These are phyloP conservation scores for Cladobotryum mycophilum DNA, from an alignment of 2,329 filamentous ascomycete genomes.

Conservation along the genomic window DNA sequence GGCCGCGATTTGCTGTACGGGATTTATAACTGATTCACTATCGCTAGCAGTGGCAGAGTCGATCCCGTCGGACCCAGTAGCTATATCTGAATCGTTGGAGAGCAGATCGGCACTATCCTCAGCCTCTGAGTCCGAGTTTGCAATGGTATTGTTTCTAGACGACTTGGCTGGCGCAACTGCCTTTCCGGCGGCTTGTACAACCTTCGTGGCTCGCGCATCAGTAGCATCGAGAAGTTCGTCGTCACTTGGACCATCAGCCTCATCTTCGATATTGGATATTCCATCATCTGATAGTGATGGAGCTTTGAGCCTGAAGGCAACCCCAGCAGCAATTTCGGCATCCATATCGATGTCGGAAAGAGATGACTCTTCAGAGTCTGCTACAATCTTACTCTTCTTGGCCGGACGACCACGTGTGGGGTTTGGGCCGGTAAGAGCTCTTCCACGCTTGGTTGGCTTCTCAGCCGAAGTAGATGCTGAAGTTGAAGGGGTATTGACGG, in stretches of 20 bases:
- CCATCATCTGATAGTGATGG: conserved; percentile 6
- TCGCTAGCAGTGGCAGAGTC: conserved; percentile 18
- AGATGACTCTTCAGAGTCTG: conserved; percentile 23
- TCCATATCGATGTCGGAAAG: conserved; percentile 25
- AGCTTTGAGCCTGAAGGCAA: conserved; percentile 11
- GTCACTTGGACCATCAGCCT: conserved; percentile 20
- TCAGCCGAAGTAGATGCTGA: conserved; percentile 10
- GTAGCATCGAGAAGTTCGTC: conserved; percentile 23
- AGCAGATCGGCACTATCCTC: no score
- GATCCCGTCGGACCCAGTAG: neutral
- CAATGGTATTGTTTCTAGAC: neutral
- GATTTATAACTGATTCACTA: conserved; percentile 8
- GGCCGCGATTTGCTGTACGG: neutral
- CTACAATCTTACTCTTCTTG: conserved; percentile 25
- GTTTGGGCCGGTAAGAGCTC: conserved; percentile 18
- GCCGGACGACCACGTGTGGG: conserved; percentile 16
- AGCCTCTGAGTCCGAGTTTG: conserved; percentile 1
- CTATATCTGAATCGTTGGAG: neutral
- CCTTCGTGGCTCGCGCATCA: neutral
- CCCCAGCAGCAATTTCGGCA: conserved; percentile 24
- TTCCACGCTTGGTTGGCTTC: conserved; percentile 18
- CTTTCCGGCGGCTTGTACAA: neutral
- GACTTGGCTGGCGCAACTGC: neutral
- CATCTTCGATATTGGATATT: conserved; percentile 12
- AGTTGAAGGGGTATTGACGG: neutral